Base-by-base conservation (phyloP, 768 basidiomycete species). In the Lactarius deliciosus region DNA sequence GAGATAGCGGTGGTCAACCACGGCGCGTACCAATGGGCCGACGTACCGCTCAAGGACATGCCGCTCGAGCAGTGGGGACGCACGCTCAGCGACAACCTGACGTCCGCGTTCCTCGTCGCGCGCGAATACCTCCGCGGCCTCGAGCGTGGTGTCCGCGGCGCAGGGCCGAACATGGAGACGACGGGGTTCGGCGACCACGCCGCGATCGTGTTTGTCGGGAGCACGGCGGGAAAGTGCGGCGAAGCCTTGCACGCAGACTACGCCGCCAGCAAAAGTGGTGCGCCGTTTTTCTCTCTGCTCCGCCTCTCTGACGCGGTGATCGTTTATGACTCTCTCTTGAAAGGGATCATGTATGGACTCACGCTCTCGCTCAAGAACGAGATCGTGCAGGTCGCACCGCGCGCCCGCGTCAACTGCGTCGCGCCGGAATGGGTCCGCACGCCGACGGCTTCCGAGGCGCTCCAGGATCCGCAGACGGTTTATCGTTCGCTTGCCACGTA, bases 301-400 rank as follows among this genome's bases (percentile, higher is more conserved):
- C 38, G 0, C 30, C 30, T 30, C 11, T 38, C 38, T 15, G 38
- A 38, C 13, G n/a, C n/a, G n/a, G n/a, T n/a, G n/a, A n/a, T n/a
- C n/a, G 10, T 5, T 38, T 38, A 38, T 3, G 5, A 2, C 22
- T 4, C 22, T n/a, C 4, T 30, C n/a, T 5, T 30, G 3, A 1
- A 22, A 88, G 88, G 84, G 5, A 81, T 89, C 79, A 90, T 90
- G 89, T 87, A 89, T 68, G 91, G 89, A 1, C 72, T 91, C 40
- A 84, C 83, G 4, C 76, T 86, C 70, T 79, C 85, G 5, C 79
- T 91, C 70, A 91, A 92, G 77, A 92, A 91, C 74, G 90, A 92
- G 76, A 90, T 91, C 62, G 90, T 92, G 55, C 84, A 85, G 75
- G 83, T 91, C 65, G 89, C 89, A 0, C 87, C 89, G 0, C 80